Conservation (phyloP, 768 basidiomycete species). For the Pluteus cervinus region DNA sequence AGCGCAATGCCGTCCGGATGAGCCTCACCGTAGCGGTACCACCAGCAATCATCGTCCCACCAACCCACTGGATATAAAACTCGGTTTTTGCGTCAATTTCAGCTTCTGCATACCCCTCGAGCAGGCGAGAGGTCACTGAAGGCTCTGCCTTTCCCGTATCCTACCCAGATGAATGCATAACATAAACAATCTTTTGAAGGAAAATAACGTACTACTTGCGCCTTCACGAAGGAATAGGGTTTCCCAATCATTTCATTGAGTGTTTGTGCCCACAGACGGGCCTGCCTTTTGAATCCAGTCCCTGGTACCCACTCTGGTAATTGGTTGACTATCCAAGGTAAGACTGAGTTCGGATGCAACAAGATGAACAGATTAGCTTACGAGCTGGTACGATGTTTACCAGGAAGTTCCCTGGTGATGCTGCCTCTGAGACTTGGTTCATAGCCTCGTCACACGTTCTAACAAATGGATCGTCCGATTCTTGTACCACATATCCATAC, state of each 20-base stretch:
- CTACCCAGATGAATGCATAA: constrained; percentile 8
- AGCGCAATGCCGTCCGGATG: constrained; percentile 2
- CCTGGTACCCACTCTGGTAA: constrained; percentile 44
- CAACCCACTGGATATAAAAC: constrained; percentile 35
- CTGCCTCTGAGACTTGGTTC: constrained; percentile 12
- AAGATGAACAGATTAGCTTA: not conserved
- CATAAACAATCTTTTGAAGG: not conserved
- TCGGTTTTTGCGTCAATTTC: constrained; percentile 25
- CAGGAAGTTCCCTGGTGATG: constrained; percentile 21
- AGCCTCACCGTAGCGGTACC: constrained; percentile 26
- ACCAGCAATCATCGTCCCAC: constrained; percentile 42
- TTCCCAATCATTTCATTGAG: constrained; percentile 26
- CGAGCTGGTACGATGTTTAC: constrained; percentile 22
- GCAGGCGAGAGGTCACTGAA: constrained; percentile 27
- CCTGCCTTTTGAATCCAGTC: constrained; percentile 37
- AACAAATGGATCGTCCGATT: constrained; percentile 25
- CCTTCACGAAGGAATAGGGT: constrained; percentile 27
- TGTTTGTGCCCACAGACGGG: constrained; percentile 26
- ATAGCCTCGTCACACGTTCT: constrained; percentile 17
- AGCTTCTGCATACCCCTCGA: constrained; percentile 19
- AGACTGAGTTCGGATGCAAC: not conserved
- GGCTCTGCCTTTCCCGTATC: constrained; percentile 25
- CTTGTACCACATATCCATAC: constrained; percentile 23
- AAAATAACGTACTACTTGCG: constrained; percentile 20
- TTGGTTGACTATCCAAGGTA: constrained; percentile 22